phyloP scores from a whole-genome alignment of 148 eudicot genomes.

The Polygonum maritimum region DNA sequence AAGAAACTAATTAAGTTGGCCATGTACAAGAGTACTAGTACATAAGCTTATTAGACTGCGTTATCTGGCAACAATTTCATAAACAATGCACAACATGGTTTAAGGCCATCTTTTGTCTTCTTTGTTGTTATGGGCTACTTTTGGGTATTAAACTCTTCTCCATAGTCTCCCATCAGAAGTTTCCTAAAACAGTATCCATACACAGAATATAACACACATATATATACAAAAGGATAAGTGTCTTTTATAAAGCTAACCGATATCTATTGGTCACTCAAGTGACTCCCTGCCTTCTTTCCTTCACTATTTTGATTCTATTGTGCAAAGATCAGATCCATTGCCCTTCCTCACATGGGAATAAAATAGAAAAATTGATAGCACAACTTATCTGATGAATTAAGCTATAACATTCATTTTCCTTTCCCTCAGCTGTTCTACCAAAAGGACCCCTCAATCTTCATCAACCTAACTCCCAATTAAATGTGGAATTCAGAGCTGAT shows the following conservation, averaged over 20 bases:
- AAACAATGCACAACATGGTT: neutral
- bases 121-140: neutral
- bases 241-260: neutral
- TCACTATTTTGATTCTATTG: neutral
- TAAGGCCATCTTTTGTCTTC: neutral
- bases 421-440: neutral
- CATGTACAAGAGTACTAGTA: neutral
- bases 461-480: neutral
- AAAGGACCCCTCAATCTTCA: neutral
- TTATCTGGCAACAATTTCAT: neutral
- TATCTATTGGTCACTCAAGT: neutral
- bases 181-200: neutral
- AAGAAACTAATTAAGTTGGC: neutral
- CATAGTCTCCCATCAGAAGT: neutral
- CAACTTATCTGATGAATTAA: neutral
- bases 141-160: neutral
- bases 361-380: neutral
- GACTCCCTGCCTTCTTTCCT: neutral
- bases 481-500: neutral
- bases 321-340: neutral
- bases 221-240: neutral
- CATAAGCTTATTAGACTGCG: neutral
- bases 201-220: neutral
- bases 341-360: neutral
- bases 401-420: neutral